phyloP scores from a whole-genome alignment of 306 rosid genomes.

The Cucurbita ficifolia region DNA sequence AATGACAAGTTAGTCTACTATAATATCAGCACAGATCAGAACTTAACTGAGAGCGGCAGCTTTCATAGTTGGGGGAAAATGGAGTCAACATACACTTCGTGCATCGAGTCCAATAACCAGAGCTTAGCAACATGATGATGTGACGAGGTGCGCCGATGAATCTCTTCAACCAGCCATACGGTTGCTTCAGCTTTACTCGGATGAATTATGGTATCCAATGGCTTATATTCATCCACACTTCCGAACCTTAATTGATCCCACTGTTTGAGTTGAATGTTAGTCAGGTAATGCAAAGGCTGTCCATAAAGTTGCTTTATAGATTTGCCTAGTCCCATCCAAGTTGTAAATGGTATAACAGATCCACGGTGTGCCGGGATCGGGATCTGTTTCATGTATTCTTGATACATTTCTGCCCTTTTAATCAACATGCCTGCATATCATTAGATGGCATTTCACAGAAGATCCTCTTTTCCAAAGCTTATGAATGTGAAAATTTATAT shows the following conservation, averaged over 20 bases:
- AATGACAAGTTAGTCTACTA: background rate
- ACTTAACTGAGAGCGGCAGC: slow-evolving; percentile 11
- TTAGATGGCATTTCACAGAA: background rate
- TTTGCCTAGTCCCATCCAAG: slow-evolving; percentile 81
- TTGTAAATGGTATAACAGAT: slow-evolving; percentile 54
- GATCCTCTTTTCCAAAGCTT: background rate
- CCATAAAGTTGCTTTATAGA: slow-evolving; percentile 69
- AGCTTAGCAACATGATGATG: slow-evolving; percentile 51
- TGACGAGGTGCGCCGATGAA: slow-evolving; percentile 71
- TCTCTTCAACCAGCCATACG: slow-evolving; percentile 79
- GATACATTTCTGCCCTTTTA: slow-evolving; percentile 81
- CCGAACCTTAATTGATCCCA: slow-evolving; percentile 80
- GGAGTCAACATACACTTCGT: slow-evolving; percentile 51
- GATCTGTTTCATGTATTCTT: slow-evolving; percentile 74
- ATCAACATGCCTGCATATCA: slow-evolving; percentile 31
- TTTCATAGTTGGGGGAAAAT: slow-evolving; percentile 41
- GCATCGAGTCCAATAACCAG: slow-evolving; percentile 61
- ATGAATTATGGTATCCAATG: slow-evolving; percentile 57
- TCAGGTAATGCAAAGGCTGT: slow-evolving; percentile 90
- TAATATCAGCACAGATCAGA: slow-evolving; percentile 8
- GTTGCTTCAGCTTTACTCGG: slow-evolving; percentile 82
- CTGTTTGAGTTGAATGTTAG: slow-evolving; percentile 63
- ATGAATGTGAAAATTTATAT: background rate
- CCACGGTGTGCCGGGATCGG: slow-evolving; percentile 66
- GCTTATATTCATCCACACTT: slow-evolving; percentile 40